Conservation (phyloP, 2,329 filamentous ascomycete genomes). For the Pyrenophora graminea region DNA sequence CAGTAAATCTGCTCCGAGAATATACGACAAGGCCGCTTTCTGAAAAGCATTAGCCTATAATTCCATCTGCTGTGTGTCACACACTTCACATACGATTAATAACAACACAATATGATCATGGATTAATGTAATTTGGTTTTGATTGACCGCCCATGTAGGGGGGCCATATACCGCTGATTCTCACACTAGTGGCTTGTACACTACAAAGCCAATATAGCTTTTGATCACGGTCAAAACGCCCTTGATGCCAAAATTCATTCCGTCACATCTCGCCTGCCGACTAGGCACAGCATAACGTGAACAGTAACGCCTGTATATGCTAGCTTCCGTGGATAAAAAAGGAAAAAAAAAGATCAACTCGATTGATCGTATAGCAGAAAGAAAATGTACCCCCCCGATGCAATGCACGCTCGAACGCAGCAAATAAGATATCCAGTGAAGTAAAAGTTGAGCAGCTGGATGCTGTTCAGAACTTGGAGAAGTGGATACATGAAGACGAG, state of each 20-base stretch:
- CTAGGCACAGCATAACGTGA: conserved; percentile 1
- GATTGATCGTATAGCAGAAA: conserved; percentile 18
- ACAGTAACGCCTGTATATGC: conserved; percentile 32
- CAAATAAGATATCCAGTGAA: conserved; percentile 22
- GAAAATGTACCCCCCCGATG: conserved; percentile 30
- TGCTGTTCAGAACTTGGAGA: neutral
- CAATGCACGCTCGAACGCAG: conserved; percentile 47
- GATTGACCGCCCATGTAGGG: neutral
- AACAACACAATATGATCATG: too few relatives aligned
- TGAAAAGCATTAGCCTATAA: too few relatives aligned
- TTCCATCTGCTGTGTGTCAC: too few relatives aligned
- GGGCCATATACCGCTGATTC: neutral
- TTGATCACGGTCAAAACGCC: neutral
- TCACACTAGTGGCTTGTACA: neutral
- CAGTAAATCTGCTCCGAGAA: too few relatives aligned
- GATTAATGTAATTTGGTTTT: neutral
- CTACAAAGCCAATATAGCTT: too few relatives aligned
- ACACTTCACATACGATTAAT: too few relatives aligned
- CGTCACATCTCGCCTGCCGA: neutral
- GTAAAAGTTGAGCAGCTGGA: conserved; percentile 3
- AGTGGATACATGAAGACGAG: conserved; percentile 19
- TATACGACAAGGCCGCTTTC: too few relatives aligned
- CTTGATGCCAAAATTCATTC: neutral
- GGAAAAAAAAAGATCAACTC: conserved; percentile 15
- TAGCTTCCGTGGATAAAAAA: conserved; percentile 10